phyloP scores from a whole-genome alignment of 768 basidiomycete genomes.

The Suillus spraguei region DNA sequence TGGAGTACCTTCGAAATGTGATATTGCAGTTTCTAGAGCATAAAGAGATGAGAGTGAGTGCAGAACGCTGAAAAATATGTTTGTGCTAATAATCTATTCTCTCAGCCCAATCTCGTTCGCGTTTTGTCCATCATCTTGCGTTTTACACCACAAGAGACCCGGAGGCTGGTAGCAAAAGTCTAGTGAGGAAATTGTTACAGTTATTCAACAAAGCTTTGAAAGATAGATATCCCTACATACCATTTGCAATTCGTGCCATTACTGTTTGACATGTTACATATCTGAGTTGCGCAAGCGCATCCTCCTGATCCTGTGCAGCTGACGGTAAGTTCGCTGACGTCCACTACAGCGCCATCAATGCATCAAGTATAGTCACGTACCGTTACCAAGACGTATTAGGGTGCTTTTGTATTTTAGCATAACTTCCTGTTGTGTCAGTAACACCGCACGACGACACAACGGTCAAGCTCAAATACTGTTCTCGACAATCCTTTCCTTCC shows the following conservation, averaged over 20 bases:
- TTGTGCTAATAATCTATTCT: constrained; percentile 13
- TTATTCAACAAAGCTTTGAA: neutral
- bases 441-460: neutral
- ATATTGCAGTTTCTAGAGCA: constrained; percentile 97
- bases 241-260: neutral
- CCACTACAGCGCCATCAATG: no score
- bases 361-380: no score
- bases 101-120: constrained; percentile 83
- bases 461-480: no score
- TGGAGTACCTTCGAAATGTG: constrained; percentile 95
- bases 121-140: constrained; percentile 91
- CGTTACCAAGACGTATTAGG: neutral
- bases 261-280: neutral
- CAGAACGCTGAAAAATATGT: neutral
- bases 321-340: no score
- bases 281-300: neutral
- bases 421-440: neutral
- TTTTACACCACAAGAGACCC: constrained; percentile 94
- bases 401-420: neutral
- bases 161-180: constrained; percentile 87
- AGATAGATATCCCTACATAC: neutral
- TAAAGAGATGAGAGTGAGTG: constrained; percentile 94
- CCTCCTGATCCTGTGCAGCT: neutral
- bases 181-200: constrained; percentile 28
- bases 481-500: neutral